Evolutionary conservation across 1,139 yeast species (phyloP).

Genomic region (Protomyces lactucae-debilis): DNA sequence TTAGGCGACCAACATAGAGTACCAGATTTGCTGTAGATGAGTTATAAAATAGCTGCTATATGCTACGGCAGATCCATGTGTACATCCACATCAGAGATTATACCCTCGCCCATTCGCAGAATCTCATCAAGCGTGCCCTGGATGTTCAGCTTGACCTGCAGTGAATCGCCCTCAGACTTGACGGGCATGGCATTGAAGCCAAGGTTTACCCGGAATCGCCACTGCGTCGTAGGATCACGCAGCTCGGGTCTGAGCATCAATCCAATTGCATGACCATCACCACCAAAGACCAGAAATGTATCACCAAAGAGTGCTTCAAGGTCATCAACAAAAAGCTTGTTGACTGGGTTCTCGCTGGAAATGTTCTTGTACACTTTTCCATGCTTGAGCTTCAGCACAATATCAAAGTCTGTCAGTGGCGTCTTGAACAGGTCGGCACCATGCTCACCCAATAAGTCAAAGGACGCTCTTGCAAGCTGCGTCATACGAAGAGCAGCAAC

Average conservation of each 20-base stretch:
- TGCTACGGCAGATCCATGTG: not conserved
- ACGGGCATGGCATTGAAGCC: slow-evolving; percentile 71
- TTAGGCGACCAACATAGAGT: too few relatives aligned
- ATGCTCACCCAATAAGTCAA: slow-evolving; percentile 44
- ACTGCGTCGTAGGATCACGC: slow-evolving; percentile 50
- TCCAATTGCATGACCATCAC: slow-evolving; percentile 42
- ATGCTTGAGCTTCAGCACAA: slow-evolving; percentile 56
- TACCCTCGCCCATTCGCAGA: slow-evolving; percentile 68
- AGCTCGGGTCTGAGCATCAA: slow-evolving; percentile 69
- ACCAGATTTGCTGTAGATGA: too few relatives aligned
- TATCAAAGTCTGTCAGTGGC: slow-evolving; percentile 76
- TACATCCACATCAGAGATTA: slow-evolving; percentile 35
- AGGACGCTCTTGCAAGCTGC: slow-evolving; percentile 75
- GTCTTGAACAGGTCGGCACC: slow-evolving; percentile 54
- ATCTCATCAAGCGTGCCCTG: slow-evolving; percentile 73
- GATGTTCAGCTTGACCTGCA: slow-evolving; percentile 55
- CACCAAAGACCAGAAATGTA: slow-evolving; percentile 35
- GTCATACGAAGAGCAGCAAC: slow-evolving; percentile 80
- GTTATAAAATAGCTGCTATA: too few relatives aligned
- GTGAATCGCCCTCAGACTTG: slow-evolving; percentile 31
- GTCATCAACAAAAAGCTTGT: slow-evolving; percentile 14
- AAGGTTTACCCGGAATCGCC: slow-evolving; percentile 66
- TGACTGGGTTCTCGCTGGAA: not conserved
- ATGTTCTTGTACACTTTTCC: slow-evolving; percentile 38
- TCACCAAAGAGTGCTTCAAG: slow-evolving; percentile 46